Evolutionary conservation across 495 filamentous ascomycete species (phyloP).

Genomic region (Cercophora newfieldiana): DNA sequence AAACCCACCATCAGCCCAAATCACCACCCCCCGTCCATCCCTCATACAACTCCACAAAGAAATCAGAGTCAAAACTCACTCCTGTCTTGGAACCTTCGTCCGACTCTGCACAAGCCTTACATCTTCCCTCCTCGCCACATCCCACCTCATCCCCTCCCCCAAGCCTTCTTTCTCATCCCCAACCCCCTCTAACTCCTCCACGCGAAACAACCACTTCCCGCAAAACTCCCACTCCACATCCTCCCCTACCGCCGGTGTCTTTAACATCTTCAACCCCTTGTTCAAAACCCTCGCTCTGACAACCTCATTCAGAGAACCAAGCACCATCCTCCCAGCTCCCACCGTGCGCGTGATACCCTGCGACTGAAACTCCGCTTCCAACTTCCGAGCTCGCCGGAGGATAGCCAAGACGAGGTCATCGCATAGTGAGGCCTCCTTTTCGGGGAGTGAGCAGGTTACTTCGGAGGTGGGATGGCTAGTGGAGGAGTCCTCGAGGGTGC

Average conservation of each 20-base stretch:
- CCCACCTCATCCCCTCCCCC: constrained; percentile 34
- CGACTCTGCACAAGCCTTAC: constrained; percentile 34
- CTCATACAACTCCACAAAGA: background rate
- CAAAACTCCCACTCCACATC: constrained; percentile 31
- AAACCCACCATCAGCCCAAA: background rate
- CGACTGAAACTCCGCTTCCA: constrained; percentile 6
- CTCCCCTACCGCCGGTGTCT: constrained; percentile 7
- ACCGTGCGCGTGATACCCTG: background rate
- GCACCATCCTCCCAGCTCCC: constrained; percentile 19
- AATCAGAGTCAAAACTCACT: constrained; percentile 34
- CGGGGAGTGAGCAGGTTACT: background rate
- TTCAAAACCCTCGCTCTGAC: constrained; percentile 28
- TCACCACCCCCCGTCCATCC: background rate
- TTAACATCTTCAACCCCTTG: constrained; percentile 26
- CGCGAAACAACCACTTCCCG: constrained; percentile 47
- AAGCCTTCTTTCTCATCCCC: constrained; percentile 14
- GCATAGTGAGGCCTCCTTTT: background rate
- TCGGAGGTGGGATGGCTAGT: background rate
- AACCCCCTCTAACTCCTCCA: constrained; percentile 29
- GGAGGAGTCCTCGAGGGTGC: constrained; percentile 48
- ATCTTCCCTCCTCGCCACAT: constrained; percentile 32
- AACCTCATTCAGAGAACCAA: constrained; percentile 38
- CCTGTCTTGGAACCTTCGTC: constrained; percentile 35
- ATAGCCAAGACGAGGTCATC: constrained; percentile 17
- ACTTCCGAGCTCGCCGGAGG: constrained; percentile 1